Evolutionary conservation across 768 basidiomycete genomes (phyloP).

Genomic region (Trametes punicea): DNA sequence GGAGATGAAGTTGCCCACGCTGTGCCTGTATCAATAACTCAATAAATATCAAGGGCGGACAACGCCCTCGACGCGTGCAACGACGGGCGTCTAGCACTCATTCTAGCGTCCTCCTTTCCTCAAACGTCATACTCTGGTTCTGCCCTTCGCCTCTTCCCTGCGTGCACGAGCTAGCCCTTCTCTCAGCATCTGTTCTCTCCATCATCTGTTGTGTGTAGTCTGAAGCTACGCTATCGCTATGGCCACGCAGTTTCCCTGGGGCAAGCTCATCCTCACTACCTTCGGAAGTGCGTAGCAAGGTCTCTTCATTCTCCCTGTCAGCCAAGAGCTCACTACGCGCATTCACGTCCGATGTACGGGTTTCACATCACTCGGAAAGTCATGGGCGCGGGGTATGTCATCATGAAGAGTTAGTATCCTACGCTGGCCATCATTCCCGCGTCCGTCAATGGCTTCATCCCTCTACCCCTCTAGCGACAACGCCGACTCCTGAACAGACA

Average conservation of each 20-base stretch:
- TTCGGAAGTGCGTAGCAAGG: slow-evolving; percentile 29
- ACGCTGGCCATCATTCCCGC: not conserved
- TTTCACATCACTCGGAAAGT: slow-evolving; percentile 21
- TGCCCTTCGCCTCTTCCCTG: not conserved
- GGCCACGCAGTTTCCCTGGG: slow-evolving; percentile 31
- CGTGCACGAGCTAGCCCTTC: not conserved
- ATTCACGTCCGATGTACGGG: not conserved
- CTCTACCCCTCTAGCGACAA: slow-evolving; percentile 22
- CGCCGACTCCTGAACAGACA: slow-evolving; percentile 34
- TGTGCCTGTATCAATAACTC: too few species aligned
- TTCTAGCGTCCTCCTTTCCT: not conserved
- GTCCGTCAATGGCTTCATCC: not conserved
- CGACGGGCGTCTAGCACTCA: not conserved
- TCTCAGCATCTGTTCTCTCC: not conserved
- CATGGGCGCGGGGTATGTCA: slow-evolving; percentile 32
- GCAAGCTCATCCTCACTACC: slow-evolving; percentile 25
- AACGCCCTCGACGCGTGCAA: not conserved
- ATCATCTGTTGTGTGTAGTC: too few species aligned
- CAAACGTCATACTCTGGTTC: not conserved
- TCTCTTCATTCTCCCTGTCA: not conserved
- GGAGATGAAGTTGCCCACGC: too few species aligned
- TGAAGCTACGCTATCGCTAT: not conserved
- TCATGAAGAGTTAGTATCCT: slow-evolving; percentile 30
- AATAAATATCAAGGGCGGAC: not conserved
- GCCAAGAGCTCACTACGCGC: not conserved